Evolutionary conservation across 2,329 filamentous ascomycete species (phyloP), one percentile per base, ranked within the genome.

Genomic region (Aspergillus sp.): DNA sequence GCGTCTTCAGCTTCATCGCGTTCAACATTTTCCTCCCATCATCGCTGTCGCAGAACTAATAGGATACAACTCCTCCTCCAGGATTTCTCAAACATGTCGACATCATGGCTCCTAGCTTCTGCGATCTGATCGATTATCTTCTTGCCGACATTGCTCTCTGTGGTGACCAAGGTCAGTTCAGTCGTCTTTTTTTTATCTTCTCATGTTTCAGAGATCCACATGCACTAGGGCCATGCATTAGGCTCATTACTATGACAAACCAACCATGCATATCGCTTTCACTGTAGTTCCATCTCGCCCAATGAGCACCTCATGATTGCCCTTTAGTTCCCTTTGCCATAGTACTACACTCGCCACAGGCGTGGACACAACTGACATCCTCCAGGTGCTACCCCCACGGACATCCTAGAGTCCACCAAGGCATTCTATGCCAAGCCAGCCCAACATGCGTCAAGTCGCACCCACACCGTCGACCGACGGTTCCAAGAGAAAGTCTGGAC

Each of bases 81-180:
- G 36, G 36, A 17, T 24, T 33, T 33, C 32, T 35, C 33, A 53
- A 52, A 47, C 43, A 61, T 61, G 60, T 54, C 49, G 41, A 48
- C 33, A 58, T 48, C 38, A 80, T 80, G 78, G 74, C 71, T 49
- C 72, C 69, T 53, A 79, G 78, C 50, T 71, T 83, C 54, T 82
- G 83, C 63, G 75, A 79, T 46, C 69, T 86, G 58, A 75, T 85
- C 55, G 77, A 84, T 63, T 80, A 76, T 68, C 63, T 86, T 51
- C 71, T 85, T 45, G 76, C 79, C 54, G 79, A 83, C 67, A 78
- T 86, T 65, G 82, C 82, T 20, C 74, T 85, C 44, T 77, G 76
- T 58, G 82, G 82, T 57, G 75, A 76, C 48, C 73, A 78, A 75
- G 83, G 83, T 61, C 43, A 47, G 59, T 59, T 61, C 43, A 47